Evolutionary conservation across 306 rosid genomes (phyloP).

Genomic region (Psophocarpus tetragonolobus): DNA sequence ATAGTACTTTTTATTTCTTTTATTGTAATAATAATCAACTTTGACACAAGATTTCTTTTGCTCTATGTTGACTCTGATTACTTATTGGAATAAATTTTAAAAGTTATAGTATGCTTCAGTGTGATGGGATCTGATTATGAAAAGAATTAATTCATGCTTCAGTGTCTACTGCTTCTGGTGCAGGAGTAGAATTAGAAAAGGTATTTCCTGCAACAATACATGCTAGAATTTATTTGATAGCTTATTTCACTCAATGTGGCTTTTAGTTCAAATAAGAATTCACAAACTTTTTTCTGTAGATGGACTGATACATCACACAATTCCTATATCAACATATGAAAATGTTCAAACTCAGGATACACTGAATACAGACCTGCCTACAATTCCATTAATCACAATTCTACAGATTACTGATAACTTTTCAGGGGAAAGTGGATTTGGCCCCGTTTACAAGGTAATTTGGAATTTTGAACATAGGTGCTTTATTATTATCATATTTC

Average conservation of each 20-base stretch:
- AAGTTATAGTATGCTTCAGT: neutral
- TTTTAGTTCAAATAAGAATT: neutral
- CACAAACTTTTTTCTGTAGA: neutral
- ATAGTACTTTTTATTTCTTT: neutral
- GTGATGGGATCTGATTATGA: neutral
- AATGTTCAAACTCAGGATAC: neutral
- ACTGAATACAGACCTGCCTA: neutral
- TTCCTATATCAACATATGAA: neutral
- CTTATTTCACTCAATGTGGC: neutral
- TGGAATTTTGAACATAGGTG: neutral
- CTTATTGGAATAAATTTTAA: neutral
- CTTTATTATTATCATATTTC: neutral
- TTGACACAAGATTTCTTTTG: too few relatives aligned
- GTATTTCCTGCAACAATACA: neutral
- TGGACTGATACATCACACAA: neutral
- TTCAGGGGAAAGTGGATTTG: neutral
- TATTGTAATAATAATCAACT: neutral
- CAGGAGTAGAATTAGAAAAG: neutral
- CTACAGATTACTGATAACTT: too few relatives aligned
- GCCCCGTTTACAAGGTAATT: neutral
- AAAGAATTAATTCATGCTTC: too few relatives aligned
- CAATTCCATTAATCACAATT: too few relatives aligned
- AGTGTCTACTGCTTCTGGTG: constrained; percentile 9
- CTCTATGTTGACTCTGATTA: too few relatives aligned
- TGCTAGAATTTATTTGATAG: too few relatives aligned